Percentiles rank a stretch among this genome's conserved stretches.
These are phyloP conservation scores for Proliferodiscus dingleyae DNA, from an alignment of 2,329 filamentous ascomycete species.

Conservation along the genomic window DNA sequence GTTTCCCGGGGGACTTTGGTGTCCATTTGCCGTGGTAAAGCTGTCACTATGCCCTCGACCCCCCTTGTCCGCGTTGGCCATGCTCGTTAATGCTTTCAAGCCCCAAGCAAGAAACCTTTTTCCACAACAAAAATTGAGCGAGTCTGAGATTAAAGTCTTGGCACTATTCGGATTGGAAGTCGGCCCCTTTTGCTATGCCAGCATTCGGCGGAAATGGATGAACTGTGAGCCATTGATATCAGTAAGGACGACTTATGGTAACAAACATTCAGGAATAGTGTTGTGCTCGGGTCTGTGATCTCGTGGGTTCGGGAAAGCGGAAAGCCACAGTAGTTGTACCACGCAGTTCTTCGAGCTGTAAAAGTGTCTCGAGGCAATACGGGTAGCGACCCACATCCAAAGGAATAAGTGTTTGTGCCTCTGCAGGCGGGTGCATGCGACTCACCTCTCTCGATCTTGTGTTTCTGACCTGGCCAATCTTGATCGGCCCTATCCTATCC, in stretches of 20 bases:
- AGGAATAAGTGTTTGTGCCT: conserved; percentile 21
- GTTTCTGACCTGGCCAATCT: conserved; percentile 16
- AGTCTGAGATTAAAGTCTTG: conserved; percentile 4
- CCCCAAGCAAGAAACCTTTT: conserved; percentile 13
- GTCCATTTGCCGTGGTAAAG: conserved; percentile 22
- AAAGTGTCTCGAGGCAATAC: conserved; percentile 23
- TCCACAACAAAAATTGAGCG: conserved; percentile 9
- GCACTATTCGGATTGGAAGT: conserved; percentile 12
- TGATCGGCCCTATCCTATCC: conserved; percentile 10
- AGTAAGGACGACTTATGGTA: conserved; percentile 11
- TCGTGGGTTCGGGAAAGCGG: conserved; percentile 22
- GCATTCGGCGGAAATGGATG: conserved; percentile 5
- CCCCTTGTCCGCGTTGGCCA: conserved; percentile 22
- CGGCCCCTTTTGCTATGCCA: conserved; percentile 6
- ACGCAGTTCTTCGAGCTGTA: conserved; percentile 20
- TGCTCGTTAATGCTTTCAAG: conserved; percentile 24
- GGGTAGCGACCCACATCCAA: conserved; percentile 13
- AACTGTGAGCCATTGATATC: conserved; percentile 21
- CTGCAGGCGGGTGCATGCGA: conserved; percentile 22
- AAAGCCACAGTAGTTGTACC: conserved; percentile 14
- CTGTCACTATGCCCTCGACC: conserved; percentile 25
- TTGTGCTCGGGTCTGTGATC: conserved; percentile 16
- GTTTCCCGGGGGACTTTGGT: conserved; percentile 5
- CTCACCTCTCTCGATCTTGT: conserved; percentile 14
- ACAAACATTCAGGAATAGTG: conserved; percentile 14